Base-by-base conservation (phyloP, 108 stramenopile genomes). In the Nitzschia sp. region DNA sequence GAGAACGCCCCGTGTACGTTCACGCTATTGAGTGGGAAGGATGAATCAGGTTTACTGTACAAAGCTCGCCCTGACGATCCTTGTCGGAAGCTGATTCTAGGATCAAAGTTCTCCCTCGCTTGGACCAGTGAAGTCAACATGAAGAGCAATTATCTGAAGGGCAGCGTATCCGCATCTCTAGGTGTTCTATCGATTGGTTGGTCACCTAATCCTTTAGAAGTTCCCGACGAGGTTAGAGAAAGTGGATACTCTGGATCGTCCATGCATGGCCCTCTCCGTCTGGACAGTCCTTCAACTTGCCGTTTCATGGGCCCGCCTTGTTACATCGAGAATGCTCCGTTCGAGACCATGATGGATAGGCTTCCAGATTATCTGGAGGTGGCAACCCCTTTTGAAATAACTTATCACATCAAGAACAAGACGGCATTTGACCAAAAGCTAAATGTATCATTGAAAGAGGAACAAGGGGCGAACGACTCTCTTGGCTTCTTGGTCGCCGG, bases 141-240 rank as follows among this genome's bases (percentile, higher is more conserved):
- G 71, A 73, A 76, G 23, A 53, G 36, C 22, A 23, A 75, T 11
- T 44, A 71, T 54, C 26, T 46, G 2, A 71, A 67, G 29, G 71
- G 60, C 56, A 32, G 68, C 27, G 65, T 77, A 8, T 55, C 68
- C 13, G 71, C 78, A 48, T 61, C 78, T 45, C 63, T 90, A 0
- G 92, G 92, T 6, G 63, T 63, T n/a, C 41, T 93, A n/a, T 71
- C 53, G 30, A 71, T 93, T 9, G 58, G 70, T 11, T 93, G 92
- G 92, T 56, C 63, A 13, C 92, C 92, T 34, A 62, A 45, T 34
- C 53, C 85, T 38, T 48, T 87, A 22, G 2, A 59, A 26, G 73
- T 85, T 27, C 47, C 72, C 0, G 80, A 64, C 3, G 17, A 36
- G n/a, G 48, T 45, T 1, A 9, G 16, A 54, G 16, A 17, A 66